Evolutionary conservation across 805 yeast genomes (phyloP), one percentile per base, ranked within the genome.

Genomic region (Yarrowia sp.): DNA sequence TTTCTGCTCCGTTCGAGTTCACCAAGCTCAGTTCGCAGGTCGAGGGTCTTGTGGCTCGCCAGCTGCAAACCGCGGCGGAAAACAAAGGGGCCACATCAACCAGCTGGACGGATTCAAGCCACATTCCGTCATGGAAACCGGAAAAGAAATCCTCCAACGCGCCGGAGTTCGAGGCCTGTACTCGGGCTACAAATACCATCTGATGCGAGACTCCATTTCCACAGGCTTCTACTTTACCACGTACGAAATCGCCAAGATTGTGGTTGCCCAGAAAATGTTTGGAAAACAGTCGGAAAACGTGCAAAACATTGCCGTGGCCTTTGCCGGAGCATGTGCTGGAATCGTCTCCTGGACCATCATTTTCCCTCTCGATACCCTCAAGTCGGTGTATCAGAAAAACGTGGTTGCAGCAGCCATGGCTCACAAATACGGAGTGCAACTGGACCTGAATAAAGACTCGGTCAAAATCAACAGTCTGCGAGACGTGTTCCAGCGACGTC

Each of bases 301-400:
- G 4, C 72, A 74, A 51, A 78, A 86, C 1, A 32, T 80, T 6
- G 77, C 85, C 9, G 79, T 86, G 22, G 85, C 87, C 3, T 36
- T 86, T 2, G 88, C 93, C 0, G 96, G 96, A n/a, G 96, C 91
- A 0, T 67, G 85, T 24, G 84, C 95, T 4, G 96, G 96, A 2
- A 82, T 87, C 17, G 75, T 87, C 17, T 81, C 91, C 59, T 90
- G 96, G 96, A 75, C 85, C 2, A 74, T 85, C 0, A 86, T 90
- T 3, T 91, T 88, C 76, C 96, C 96, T 3, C 72, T 90, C 11
- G 97, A 90, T 73, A 90, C 96, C 0, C 79, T 88, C 66, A 90
- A 91, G 72, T 84, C 92, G 1, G 80, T 87, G 65, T 81, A 84
- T 48, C 97, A 90, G 71, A 83, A 88, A 66, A 93, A 90, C 70